These are phyloP conservation scores for Sarocladium strictum DNA, from an alignment of 2,329 filamentous ascomycete genomes.

Conservation along the genomic window DNA sequence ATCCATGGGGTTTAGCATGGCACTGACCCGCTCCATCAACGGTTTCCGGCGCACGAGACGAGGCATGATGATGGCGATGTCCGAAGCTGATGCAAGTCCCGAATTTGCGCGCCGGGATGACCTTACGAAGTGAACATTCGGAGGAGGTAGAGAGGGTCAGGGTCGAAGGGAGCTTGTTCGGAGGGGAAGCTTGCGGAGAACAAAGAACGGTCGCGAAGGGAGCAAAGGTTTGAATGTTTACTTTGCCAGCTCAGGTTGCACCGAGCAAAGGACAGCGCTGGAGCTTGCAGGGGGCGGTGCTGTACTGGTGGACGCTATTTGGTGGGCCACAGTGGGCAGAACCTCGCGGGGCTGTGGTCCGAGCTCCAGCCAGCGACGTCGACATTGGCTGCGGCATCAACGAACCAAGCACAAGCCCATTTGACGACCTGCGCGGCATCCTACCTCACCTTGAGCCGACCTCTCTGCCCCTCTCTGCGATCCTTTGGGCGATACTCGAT, in stretches of 20 bases:
- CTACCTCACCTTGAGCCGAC: neutral
- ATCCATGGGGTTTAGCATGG: constrained; percentile 81
- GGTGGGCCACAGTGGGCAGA: neutral
- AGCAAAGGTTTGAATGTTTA: constrained; percentile 10
- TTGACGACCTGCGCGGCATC: neutral
- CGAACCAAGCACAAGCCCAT: neutral
- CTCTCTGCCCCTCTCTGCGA: neutral
- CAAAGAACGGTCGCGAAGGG: neutral
- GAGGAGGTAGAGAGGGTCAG: neutral
- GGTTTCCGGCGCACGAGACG: constrained; percentile 77
- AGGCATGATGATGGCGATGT: constrained; percentile 38
- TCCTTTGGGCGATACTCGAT: neutral
- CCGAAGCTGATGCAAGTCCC: neutral
- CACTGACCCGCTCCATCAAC: constrained; percentile 71
- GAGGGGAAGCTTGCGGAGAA: neutral
- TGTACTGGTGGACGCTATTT: no score
- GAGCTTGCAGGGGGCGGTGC: constrained; percentile 1
- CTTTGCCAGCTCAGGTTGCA: constrained; percentile 9
- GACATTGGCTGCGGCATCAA: neutral
- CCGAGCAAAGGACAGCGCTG: constrained; percentile 1
- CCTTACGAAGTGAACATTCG: neutral
- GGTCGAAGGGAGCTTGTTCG: neutral
- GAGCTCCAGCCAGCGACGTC: constrained; percentile 17
- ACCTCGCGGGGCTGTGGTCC: constrained; percentile 21
- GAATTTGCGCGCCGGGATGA: neutral